Conservation (phyloP, 2,329 filamentous ascomycete species). For the Bipolaris zeicola region DNA sequence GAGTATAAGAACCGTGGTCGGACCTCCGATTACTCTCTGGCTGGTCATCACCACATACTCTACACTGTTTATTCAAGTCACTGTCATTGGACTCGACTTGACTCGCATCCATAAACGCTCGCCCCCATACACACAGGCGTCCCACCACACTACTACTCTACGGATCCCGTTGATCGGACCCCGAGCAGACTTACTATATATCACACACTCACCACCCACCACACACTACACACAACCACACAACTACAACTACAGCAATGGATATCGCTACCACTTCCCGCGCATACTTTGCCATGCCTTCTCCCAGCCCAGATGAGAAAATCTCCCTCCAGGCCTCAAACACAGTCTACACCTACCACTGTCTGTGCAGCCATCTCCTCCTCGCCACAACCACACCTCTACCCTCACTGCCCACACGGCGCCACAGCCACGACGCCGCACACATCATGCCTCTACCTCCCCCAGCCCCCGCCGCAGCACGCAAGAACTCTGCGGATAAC, state of each 20-base stretch:
- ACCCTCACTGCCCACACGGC: constrained; percentile 58
- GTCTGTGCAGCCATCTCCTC: constrained; percentile 69
- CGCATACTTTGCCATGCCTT: constrained; percentile 42
- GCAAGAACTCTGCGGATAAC: constrained; percentile 10
- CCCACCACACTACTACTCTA: not conserved
- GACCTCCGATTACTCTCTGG: constrained; percentile 10
- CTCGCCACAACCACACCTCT: constrained; percentile 64
- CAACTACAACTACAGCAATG: constrained; percentile 19
- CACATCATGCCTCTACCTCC: constrained; percentile 62
- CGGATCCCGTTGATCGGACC: constrained; percentile 10
- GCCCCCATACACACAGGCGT: not conserved
- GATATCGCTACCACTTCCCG: constrained; percentile 41
- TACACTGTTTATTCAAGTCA: not conserved
- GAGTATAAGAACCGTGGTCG: constrained; percentile 14
- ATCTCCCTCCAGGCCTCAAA: constrained; percentile 43
- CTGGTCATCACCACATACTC: not conserved
- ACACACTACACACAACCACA: not conserved
- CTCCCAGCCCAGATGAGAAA: constrained; percentile 37
- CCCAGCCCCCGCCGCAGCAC: constrained; percentile 21
- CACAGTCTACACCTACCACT: constrained; percentile 63
- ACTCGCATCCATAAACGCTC: not conserved
- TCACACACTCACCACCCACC: not conserved
- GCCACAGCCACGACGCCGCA: constrained; percentile 57
- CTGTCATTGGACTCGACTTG: not conserved
- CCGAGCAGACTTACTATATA: constrained; percentile 1